A percentile compares a stretch with the other conserved stretches of the same genome.
These are phyloP conservation scores for Pyropia haitanensis DNA, from an alignment of 23 red algal genomes.

Conservation along the genomic window DNA sequence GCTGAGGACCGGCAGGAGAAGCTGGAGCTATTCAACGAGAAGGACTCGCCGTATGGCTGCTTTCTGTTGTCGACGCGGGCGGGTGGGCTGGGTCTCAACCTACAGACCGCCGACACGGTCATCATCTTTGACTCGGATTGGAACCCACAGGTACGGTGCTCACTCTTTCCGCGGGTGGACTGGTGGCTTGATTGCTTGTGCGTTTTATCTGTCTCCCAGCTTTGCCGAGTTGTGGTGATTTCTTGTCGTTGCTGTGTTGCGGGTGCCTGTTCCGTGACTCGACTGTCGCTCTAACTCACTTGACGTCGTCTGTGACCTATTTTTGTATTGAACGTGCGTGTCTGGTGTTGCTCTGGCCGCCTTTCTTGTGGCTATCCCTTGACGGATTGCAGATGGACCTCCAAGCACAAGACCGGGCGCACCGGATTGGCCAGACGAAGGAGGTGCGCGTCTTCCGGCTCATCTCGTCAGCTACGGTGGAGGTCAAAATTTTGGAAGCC, in stretches of 20 bases:
- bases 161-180: too few species aligned
- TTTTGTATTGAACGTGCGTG: too few species aligned
- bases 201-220: too few species aligned
- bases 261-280: too few species aligned
- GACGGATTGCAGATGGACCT: constrained; percentile 65
- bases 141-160: constrained; percentile 55
- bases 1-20: constrained; percentile 78
- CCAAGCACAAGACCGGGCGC: constrained; percentile 96
- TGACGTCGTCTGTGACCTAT: too few species aligned
- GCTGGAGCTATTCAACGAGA: constrained; percentile 81
- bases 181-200: too few species aligned
- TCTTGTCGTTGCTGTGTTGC: too few species aligned
- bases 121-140: constrained; percentile 99
- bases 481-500: constrained; percentile 82
- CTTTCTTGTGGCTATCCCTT: too few species aligned
- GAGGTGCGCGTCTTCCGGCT: constrained; percentile 90
- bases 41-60: constrained; percentile 76
- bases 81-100: constrained; percentile 90
- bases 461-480: constrained; percentile 75
- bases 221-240: too few species aligned
- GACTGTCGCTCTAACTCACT: too few species aligned
- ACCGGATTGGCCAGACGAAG: constrained; percentile 94
- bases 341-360: too few species aligned
- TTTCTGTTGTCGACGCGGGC: constrained; percentile 95
- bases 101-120: constrained; percentile 98